Evolutionary conservation across 2,329 filamentous ascomycete genomes (phyloP).

Genomic region (Ophiocordyceps unilateralis): DNA sequence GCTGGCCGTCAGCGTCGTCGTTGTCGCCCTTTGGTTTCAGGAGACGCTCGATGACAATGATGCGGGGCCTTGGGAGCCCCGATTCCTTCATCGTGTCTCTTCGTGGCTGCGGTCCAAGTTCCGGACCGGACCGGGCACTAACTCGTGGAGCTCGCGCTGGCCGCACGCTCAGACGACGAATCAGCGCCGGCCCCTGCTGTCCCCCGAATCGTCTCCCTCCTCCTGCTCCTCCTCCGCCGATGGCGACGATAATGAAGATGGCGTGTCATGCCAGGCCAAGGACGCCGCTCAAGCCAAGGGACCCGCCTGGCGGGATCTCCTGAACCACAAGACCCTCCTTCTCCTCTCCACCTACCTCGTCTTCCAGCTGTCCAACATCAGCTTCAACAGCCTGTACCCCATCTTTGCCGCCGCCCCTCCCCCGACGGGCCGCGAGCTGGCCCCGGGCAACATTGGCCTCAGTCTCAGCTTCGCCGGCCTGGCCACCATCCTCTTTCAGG

Average conservation of each 20-base stretch:
- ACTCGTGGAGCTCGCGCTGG: constrained; percentile 22
- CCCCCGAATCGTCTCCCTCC: constrained; percentile 8
- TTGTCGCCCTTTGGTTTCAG: constrained; percentile 67
- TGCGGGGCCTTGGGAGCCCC: constrained; percentile 12
- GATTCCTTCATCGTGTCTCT: constrained; percentile 15
- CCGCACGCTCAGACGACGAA: constrained; percentile 9
- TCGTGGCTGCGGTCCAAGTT: constrained; percentile 9
- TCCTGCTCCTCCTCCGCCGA: constrained; percentile 3
- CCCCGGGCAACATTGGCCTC: constrained; percentile 67
- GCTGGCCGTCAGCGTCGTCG: constrained; percentile 51
- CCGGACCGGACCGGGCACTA: constrained; percentile 5
- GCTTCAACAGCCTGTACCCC: constrained; percentile 88
- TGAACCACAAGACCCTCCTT: constrained; percentile 67
- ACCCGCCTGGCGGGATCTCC: constrained; percentile 35
- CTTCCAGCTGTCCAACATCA: constrained; percentile 86
- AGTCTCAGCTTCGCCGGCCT: constrained; percentile 70
- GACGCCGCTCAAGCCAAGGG: constrained; percentile 6
- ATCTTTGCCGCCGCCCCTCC: constrained; percentile 67
- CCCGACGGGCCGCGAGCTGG: constrained; percentile 61
- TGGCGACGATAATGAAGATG: constrained; percentile 5
- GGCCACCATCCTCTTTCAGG: constrained; percentile 79
- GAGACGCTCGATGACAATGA: constrained; percentile 42
- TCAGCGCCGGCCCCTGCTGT: constrained; percentile 13
- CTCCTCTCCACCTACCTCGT: constrained; percentile 76
- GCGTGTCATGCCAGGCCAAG: background rate